Conservation (phyloP, 345 rosid species). For the Noccaea caerulescens region DNA sequence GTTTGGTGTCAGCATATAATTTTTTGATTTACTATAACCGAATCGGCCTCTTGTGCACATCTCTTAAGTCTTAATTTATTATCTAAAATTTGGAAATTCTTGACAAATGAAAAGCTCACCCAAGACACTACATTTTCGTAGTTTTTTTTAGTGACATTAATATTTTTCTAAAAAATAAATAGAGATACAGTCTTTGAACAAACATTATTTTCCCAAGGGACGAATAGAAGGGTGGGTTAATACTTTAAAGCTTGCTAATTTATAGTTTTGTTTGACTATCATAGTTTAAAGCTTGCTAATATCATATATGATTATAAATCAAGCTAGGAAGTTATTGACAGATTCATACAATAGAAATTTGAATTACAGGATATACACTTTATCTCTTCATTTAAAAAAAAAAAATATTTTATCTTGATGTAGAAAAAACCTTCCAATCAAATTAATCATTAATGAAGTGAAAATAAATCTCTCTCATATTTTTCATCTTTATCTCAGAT, state of each 20-base stretch:
- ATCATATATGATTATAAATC: not conserved
- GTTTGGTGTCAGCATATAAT: not conserved
- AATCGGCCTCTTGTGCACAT: not conserved
- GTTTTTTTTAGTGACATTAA: not conserved
- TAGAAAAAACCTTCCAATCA: constrained; percentile 15
- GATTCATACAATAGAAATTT: not conserved
- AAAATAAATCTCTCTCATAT: constrained; percentile 35
- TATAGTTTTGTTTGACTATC: no score
- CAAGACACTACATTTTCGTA: no score
- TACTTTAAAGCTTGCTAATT: no score
- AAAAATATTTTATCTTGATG: not conserved
- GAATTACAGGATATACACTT: not conserved
- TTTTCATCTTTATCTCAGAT: constrained; percentile 34
- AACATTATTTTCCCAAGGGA: no score
- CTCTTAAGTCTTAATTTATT: not conserved
- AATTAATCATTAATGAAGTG: constrained; percentile 28
- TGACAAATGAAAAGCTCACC: not conserved
- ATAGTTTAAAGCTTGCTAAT: no score
- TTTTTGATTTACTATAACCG: not conserved
- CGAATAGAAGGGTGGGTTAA: no score
- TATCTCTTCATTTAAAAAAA: no score
- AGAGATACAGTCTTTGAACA: no score
- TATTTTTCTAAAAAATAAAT: not conserved
- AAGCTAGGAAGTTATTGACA: constrained; percentile 7
- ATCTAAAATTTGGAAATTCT: not conserved